phyloP scores from a whole-genome alignment of 192 early-diverging fungal genomes.

The Umbelopsis sp. region DNA sequence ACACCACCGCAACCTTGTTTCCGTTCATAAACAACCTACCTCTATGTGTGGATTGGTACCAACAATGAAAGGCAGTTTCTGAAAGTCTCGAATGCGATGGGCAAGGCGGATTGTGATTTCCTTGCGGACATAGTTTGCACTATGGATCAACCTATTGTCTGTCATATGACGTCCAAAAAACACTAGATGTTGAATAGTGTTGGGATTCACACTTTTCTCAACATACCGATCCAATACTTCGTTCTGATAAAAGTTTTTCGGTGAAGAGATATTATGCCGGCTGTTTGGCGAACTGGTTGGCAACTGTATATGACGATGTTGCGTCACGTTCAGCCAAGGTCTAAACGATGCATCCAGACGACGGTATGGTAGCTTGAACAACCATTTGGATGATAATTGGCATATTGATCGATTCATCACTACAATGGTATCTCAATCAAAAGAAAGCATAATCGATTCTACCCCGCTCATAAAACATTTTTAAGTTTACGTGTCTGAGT shows the following conservation, averaged over 20 bases:
- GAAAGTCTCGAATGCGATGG: conserved; percentile 93
- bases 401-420: not conserved
- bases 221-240: conserved; percentile 84
- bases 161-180: conserved; percentile 90
- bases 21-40: conserved; percentile 21
- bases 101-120: conserved; percentile 92
- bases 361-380: not conserved
- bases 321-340: not conserved
- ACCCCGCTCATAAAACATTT: not conserved
- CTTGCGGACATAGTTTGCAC: conserved; percentile 88
- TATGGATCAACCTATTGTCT: conserved; percentile 78
- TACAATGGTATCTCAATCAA: not conserved
- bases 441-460: not conserved
- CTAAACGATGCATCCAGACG: not conserved
- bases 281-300: not conserved
- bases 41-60: conserved; percentile 93
- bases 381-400: not conserved
- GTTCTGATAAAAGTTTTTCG: conserved; percentile 82
- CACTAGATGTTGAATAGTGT: conserved; percentile 92
- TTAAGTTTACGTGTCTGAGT: not conserved
- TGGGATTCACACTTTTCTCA: conserved; percentile 71
- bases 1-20: not conserved
- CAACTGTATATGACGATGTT: not conserved
- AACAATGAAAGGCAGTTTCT: conserved; percentile 91
- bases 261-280: not conserved